A percentile compares a stretch with the other conserved stretches of the same genome.
phyloP scores from a whole-genome alignment of 164 flowering plant species.

The Tinospora cordifolia region DNA sequence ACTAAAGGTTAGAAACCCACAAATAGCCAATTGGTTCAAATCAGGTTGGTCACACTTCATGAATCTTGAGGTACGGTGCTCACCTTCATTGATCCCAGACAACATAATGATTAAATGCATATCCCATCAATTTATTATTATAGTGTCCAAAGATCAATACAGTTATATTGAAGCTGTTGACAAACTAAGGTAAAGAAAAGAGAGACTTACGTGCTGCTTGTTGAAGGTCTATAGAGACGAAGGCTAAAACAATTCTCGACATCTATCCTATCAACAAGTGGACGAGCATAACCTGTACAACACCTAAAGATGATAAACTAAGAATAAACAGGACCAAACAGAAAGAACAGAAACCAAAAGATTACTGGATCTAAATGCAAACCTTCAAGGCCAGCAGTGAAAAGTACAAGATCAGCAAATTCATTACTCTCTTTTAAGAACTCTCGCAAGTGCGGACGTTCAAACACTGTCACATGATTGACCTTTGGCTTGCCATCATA shows the following conservation, averaged over 20 bases:
- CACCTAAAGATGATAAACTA: constrained; percentile 6
- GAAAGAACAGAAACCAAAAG: neutral
- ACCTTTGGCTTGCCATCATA: constrained; percentile 76
- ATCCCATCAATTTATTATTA: neutral
- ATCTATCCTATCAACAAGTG: constrained; percentile 85
- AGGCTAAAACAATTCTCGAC: constrained; percentile 41
- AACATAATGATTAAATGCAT: neutral
- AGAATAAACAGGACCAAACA: constrained; percentile 8
- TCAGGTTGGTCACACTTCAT: too few relatives aligned
- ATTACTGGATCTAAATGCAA: constrained; percentile 12
- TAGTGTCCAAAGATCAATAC: neutral
- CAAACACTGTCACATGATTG: constrained; percentile 93
- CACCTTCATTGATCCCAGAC: too few relatives aligned
- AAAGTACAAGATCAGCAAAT: constrained; percentile 86
- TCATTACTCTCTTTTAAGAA: constrained; percentile 60
- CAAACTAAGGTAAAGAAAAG: constrained; percentile 2
- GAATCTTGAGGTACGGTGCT: too few relatives aligned
- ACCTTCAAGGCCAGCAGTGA: constrained; percentile 99
- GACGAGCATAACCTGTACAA: constrained; percentile 77
- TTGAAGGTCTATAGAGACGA: constrained; percentile 88
- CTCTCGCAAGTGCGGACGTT: constrained; percentile 86
- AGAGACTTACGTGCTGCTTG: constrained; percentile 70
- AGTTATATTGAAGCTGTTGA: neutral
- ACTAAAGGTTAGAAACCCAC: too few relatives aligned
- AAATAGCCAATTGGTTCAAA: too few relatives aligned